phyloP scores from a whole-genome alignment of 208 protist genomes.

The Crithidia bombi region DNA sequence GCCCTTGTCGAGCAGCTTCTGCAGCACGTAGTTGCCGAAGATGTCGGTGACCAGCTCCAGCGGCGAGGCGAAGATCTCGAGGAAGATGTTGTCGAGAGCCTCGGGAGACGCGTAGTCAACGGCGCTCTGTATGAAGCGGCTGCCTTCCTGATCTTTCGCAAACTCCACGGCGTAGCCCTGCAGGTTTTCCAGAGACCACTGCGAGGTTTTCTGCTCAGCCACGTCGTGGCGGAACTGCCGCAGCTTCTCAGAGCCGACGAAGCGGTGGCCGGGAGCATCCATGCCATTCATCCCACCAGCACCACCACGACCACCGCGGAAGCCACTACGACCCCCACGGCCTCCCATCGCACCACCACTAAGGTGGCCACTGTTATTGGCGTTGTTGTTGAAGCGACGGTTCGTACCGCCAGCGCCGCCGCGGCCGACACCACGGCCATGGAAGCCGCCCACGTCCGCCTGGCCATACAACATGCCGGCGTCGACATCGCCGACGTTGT shows the following conservation, averaged over 20 bases:
- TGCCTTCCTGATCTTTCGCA: slow-evolving; percentile 97
- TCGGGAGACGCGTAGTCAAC: slow-evolving; percentile 87
- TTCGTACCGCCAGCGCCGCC: slow-evolving; percentile 31
- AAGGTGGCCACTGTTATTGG: not conserved
- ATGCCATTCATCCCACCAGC: slow-evolving; percentile 35
- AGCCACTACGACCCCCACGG: not conserved
- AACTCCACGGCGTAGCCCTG: slow-evolving; percentile 95
- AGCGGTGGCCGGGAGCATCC: slow-evolving; percentile 39
- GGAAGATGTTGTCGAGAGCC: slow-evolving; percentile 91
- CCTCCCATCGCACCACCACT: not conserved
- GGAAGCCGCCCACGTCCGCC: slow-evolving; percentile 22
- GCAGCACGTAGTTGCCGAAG: slow-evolving; percentile 99
- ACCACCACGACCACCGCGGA: slow-evolving; percentile 24
- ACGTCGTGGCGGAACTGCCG: slow-evolving; percentile 68
- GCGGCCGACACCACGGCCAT: slow-evolving; percentile 18
- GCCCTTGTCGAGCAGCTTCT: slow-evolving; percentile 98
- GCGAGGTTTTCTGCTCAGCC: slow-evolving; percentile 42
- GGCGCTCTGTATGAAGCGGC: slow-evolving; percentile 97
- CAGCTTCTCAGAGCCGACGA: slow-evolving; percentile 65
- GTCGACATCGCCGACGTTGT: slow-evolving; percentile 19
- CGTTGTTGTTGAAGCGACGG: slow-evolving; percentile 34
- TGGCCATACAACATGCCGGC: slow-evolving; percentile 27
- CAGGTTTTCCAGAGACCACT: slow-evolving; percentile 87
- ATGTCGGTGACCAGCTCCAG: slow-evolving; percentile 96
- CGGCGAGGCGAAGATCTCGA: slow-evolving; percentile 92